Evolutionary conservation across 176 grass and related monocot species (phyloP).

Genomic region (Carex littledalei): DNA sequence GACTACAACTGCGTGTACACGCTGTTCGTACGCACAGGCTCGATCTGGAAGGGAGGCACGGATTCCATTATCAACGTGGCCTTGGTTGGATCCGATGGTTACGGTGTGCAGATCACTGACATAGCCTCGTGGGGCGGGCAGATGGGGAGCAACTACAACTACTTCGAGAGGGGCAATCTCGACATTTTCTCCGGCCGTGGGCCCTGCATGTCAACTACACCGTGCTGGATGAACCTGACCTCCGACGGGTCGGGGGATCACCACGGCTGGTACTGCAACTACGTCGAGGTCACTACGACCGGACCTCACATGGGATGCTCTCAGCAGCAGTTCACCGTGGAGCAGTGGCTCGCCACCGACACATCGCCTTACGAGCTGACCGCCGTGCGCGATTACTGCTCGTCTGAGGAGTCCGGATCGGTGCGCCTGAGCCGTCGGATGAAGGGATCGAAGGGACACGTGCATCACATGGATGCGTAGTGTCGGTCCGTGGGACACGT

Average conservation of each 20-base stretch:
- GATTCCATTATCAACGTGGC: slow-evolving; percentile 64
- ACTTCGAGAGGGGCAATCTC: slow-evolving; percentile 91
- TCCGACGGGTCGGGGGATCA: slow-evolving; percentile 63
- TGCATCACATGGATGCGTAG: slow-evolving; percentile 11
- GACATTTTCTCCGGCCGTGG: slow-evolving; percentile 99
- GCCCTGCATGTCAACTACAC: slow-evolving; percentile 44
- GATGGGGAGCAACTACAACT: slow-evolving; percentile 56
- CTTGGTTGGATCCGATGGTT: slow-evolving; percentile 36
- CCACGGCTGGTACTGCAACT: slow-evolving; percentile 98
- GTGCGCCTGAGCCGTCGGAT: slow-evolving; percentile 8
- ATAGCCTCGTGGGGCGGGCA: slow-evolving; percentile 70
- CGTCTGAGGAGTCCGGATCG: not conserved
- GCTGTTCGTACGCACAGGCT: slow-evolving; percentile 75
- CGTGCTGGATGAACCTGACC: slow-evolving; percentile 54
- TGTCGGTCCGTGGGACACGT: not conserved
- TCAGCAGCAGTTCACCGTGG: slow-evolving; percentile 68
- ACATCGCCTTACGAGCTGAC: slow-evolving; percentile 53
- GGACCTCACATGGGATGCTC: slow-evolving; percentile 64
- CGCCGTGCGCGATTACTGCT: slow-evolving; percentile 42
- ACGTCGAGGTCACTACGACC: slow-evolving; percentile 77
- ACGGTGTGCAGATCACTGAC: slow-evolving; percentile 49
- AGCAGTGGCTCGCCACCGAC: slow-evolving; percentile 90
- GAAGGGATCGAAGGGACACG: not conserved
- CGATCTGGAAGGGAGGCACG: slow-evolving; percentile 77
- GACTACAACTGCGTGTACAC: slow-evolving; percentile 72